Evolutionary conservation across 805 yeast genomes (phyloP).

Genomic region (Kuraishia capsulata): DNA sequence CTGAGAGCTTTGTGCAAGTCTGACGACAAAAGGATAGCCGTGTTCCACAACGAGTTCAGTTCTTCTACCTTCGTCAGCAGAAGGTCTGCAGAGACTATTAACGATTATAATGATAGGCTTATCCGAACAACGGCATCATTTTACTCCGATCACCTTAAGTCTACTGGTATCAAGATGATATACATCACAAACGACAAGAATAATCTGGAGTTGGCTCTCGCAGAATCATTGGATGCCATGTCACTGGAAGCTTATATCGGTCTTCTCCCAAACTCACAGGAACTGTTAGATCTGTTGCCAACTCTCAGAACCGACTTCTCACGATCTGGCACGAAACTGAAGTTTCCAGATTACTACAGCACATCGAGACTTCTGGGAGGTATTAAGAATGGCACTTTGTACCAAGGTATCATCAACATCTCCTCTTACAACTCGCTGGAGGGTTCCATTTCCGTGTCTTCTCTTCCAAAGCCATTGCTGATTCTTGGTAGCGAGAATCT

Average conservation of each 20-base stretch:
- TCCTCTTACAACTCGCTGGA: slow-evolving; percentile 85
- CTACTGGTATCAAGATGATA: slow-evolving; percentile 33
- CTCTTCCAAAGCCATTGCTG: slow-evolving; percentile 74
- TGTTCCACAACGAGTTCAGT: slow-evolving; percentile 89
- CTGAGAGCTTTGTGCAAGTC: slow-evolving; percentile 66
- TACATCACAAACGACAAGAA: slow-evolving; percentile 72
- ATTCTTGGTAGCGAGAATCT: slow-evolving; percentile 76
- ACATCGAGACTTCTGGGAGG: slow-evolving; percentile 87
- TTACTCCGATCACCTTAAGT: slow-evolving; percentile 57
- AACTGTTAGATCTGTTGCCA: slow-evolving; percentile 73
- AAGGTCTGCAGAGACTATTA: slow-evolving; percentile 57
- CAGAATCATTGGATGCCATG: slow-evolving; percentile 44
- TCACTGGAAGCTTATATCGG: slow-evolving; percentile 65
- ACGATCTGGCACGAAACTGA: slow-evolving; percentile 33
- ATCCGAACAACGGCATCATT: slow-evolving; percentile 68
- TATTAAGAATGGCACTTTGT: slow-evolving; percentile 72
- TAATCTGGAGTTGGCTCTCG: slow-evolving; percentile 48
- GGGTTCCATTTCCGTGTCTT: slow-evolving; percentile 66
- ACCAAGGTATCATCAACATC: slow-evolving; percentile 75
- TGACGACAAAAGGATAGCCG: slow-evolving; percentile 76
- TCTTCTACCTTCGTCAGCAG: slow-evolving; percentile 62
- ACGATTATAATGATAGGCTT: slow-evolving; percentile 89
- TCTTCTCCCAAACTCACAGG: slow-evolving; percentile 60
- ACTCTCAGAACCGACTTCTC: slow-evolving; percentile 25
- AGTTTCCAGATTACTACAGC: slow-evolving; percentile 71